Base-by-base conservation (phyloP, 164 flowering plant species). In the Nelumbo lutea region DNA sequence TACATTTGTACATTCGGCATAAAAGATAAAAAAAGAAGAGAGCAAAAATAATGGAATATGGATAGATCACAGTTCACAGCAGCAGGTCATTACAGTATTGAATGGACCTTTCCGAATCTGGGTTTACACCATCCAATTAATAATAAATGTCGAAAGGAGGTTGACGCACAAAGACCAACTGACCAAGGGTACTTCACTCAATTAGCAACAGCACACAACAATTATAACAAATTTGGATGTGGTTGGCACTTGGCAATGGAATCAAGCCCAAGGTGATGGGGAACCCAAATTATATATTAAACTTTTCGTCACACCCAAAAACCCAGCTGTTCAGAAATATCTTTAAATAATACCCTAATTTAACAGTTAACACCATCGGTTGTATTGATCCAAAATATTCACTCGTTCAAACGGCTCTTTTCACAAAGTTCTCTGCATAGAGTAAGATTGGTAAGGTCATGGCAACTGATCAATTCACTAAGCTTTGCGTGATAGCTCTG, bases 311-410 rank as follows among this genome's bases (percentile, higher is more conserved):
- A 71, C 39, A 74, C 76, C 89, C 87, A 78, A 82, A 82, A 79
- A 67, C 73, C 75, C 27, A 27, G 27, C 27, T 79, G 82, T 78
- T 82, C 70, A 62, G 40, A 45, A 70, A 46, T 50, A 46, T 51
- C 68, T 70, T 66, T 40, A 1, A 4, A 41, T 53, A 57, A 47
- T n/a, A 55, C 53, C 53, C 50, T 64, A 57, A 27, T 27, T 27
- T 27, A 27, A 27, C 27, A 27, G 27, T 71, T 67, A 56, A 62
- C 65, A 51, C 62, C 44, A 41, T 41, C 1, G 27, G 8, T 51
- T 75, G 68, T 79, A 77, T 70, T 70, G 82, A 79, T 80, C 82
- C 83, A 75, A 76, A 79, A 78, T 75, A 83, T 72, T 74, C 85
- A 76, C 77, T 48, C 43, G 14, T 72, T 64, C 67, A 51, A 61